These are phyloP conservation scores for Nicotiana attenuata DNA, from an alignment of 257 asterid species.

Conservation along the genomic window DNA sequence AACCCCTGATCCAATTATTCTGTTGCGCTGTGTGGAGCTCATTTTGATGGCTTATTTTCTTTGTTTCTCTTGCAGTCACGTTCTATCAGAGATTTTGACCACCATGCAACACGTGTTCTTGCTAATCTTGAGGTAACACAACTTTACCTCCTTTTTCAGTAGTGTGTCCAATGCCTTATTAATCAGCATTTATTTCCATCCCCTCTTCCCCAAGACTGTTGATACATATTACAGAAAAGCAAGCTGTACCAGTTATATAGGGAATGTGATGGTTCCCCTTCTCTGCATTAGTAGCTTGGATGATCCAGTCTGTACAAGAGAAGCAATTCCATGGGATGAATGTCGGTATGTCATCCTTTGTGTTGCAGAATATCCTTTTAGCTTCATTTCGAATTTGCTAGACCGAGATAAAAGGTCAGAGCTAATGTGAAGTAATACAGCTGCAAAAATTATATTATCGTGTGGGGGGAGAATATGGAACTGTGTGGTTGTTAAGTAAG, in stretches of 20 bases:
- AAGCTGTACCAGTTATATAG: slow-evolving; percentile 66
- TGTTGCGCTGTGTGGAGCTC: no score
- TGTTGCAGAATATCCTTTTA: background rate
- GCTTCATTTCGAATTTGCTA: background rate
- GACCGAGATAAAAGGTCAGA: background rate
- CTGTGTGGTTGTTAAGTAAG: background rate
- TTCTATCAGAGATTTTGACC: slow-evolving; percentile 74
- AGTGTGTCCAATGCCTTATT: background rate
- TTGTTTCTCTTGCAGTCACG: slow-evolving; percentile 41
- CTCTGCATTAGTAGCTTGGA: slow-evolving; percentile 79
- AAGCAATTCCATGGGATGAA: slow-evolving; percentile 97
- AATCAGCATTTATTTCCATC: background rate
- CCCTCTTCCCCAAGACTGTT: slow-evolving; percentile 50
- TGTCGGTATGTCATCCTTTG: slow-evolving; percentile 41
- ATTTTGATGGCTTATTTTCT: background rate
- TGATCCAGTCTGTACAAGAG: slow-evolving; percentile 90
- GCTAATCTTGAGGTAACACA: slow-evolving; percentile 70
- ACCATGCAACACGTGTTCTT: slow-evolving; percentile 63
- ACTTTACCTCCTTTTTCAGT: background rate
- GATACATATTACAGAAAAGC: slow-evolving; percentile 81
- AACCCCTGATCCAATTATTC: no score
- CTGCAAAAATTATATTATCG: background rate
- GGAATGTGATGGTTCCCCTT: slow-evolving; percentile 76
- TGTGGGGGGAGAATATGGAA: background rate
- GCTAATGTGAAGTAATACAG: background rate